These are phyloP conservation scores for Emmonsiellopsis sp. DNA, from an alignment of 2,329 filamentous ascomycete genomes.

Conservation along the genomic window DNA sequence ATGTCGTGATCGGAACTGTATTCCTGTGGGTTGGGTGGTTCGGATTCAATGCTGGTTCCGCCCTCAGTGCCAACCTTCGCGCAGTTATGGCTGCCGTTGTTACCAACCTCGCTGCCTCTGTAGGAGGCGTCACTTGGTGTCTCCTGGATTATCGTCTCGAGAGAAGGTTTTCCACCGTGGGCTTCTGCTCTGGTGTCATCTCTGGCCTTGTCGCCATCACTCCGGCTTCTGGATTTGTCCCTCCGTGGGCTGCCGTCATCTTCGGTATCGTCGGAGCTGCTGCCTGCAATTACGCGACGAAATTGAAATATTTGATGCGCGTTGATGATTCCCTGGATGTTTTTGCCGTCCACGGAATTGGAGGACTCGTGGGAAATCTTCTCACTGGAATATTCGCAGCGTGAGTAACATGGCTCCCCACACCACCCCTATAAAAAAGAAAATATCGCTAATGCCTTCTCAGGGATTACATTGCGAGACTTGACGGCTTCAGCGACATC, in stretches of 20 bases:
- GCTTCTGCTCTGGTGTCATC: constrained; percentile 85
- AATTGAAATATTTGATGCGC: constrained; percentile 73
- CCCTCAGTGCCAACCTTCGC: constrained; percentile 69
- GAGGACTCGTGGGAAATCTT: constrained; percentile 69
- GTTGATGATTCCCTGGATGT: constrained; percentile 85
- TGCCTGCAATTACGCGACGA: constrained; percentile 81
- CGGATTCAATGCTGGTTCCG: constrained; percentile 84
- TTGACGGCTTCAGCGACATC: constrained; percentile 62
- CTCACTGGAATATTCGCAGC: constrained; percentile 75
- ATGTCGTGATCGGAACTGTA: constrained; percentile 84
- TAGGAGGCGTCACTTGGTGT: constrained; percentile 83
- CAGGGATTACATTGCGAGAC: constrained; percentile 67
- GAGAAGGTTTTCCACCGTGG: constrained; percentile 85
- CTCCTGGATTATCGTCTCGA: constrained; percentile 81
- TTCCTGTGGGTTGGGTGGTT: constrained; percentile 97
- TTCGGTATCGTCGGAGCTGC: constrained; percentile 68
- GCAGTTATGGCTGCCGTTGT: constrained; percentile 80
- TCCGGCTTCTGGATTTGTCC: constrained; percentile 76
- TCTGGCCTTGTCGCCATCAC: constrained; percentile 82
- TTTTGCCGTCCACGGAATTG: constrained; percentile 72
- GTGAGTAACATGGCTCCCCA: constrained; percentile 28
- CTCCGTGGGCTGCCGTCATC: constrained; percentile 72
- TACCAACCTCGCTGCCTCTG: constrained; percentile 74
- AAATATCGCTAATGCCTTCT: background rate
- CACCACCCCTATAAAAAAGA: background rate